A percentile compares a stretch with the other conserved stretches of the same genome.
Evolutionary conservation across 2,329 filamentous ascomycete genomes (phyloP).

Genomic region (Scedosporium boydii): DNA sequence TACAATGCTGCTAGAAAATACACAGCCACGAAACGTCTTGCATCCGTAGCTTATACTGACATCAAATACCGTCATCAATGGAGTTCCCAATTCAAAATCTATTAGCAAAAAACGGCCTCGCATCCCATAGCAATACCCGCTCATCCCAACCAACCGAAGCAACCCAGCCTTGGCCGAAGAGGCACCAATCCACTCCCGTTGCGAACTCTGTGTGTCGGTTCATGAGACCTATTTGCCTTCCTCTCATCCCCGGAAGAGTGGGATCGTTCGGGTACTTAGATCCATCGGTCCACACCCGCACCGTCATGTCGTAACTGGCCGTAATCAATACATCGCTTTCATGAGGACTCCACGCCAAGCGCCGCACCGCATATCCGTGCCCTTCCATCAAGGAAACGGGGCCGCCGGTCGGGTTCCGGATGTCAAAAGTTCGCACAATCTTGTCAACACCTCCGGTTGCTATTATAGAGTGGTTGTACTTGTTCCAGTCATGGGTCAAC

Average conservation of each 20-base stretch:
- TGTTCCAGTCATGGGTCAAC: constrained; percentile 98
- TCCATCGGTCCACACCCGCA: constrained; percentile 82
- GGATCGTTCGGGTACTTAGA: constrained; percentile 29
- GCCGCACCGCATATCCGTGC: constrained; percentile 83
- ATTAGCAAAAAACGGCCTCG: constrained; percentile 36
- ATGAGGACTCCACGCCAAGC: constrained; percentile 87
- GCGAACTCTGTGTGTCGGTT: constrained; percentile 91
- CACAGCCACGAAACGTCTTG: neutral
- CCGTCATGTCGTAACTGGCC: constrained; percentile 97
- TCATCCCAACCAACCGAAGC: constrained; percentile 95
- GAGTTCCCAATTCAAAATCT: neutral
- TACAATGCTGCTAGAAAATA: neutral
- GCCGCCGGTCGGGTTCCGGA: constrained; percentile 63
- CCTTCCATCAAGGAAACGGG: constrained; percentile 68
- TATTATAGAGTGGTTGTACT: constrained; percentile 77
- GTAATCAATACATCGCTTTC: constrained; percentile 78
- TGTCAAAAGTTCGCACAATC: constrained; percentile 80
- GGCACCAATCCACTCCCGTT: constrained; percentile 93
- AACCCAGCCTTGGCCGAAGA: constrained; percentile 94
- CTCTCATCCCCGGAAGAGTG: constrained; percentile 35
- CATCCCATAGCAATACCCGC: constrained; percentile 84
- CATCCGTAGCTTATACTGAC: constrained; percentile 8
- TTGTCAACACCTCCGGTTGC: constrained; percentile 87
- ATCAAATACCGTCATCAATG: constrained; percentile 8
- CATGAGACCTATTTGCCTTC: constrained; percentile 76